A percentile compares a stretch with the other conserved stretches of the same genome.
Conservation (phyloP, 306 rosid species). For the Vicia villosa region DNA sequence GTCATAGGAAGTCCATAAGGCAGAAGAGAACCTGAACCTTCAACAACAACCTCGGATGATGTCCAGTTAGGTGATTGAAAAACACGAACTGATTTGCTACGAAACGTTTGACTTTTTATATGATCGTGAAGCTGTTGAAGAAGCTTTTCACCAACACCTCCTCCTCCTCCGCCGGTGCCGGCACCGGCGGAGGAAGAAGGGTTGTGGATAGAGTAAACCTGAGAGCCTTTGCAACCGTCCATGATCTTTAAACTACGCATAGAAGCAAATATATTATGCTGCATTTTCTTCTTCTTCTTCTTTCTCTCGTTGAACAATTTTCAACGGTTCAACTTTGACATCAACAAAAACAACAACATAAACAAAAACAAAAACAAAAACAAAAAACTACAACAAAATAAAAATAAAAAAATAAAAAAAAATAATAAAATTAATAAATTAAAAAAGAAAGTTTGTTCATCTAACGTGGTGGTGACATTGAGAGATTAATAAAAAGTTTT, state of each 20-base stretch:
- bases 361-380: neutral
- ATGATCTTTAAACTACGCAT: conserved; percentile 84
- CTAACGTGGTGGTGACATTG: conserved; percentile 34
- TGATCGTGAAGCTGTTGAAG: conserved; percentile 63
- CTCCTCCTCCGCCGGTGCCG: conserved; percentile 12
- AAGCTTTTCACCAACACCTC: conserved; percentile 63
- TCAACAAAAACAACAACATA: neutral
- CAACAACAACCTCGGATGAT: conserved; percentile 37
- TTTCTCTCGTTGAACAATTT: neutral
- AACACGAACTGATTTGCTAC: conserved; percentile 47
- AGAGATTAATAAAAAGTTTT: neutral
- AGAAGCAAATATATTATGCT: conserved; percentile 64
- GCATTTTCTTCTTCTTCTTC: conserved; percentile 52
- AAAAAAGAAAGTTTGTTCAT: neutral
- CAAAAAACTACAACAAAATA: neutral
- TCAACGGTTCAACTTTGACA: neutral
- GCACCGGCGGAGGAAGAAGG: neutral
- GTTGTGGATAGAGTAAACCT: conserved; percentile 61
- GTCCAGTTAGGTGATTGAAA: conserved; percentile 38
- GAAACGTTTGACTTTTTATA: conserved; percentile 44
- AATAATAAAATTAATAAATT: neutral
- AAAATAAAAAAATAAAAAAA: no score
- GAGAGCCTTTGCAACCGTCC: conserved; percentile 83
- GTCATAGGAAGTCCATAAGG: conserved; percentile 72
- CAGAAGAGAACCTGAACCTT: conserved; percentile 44